These are phyloP conservation scores for Wickerhamomyces chambardii DNA, from an alignment of 805 yeast species.

Conservation along the genomic window DNA sequence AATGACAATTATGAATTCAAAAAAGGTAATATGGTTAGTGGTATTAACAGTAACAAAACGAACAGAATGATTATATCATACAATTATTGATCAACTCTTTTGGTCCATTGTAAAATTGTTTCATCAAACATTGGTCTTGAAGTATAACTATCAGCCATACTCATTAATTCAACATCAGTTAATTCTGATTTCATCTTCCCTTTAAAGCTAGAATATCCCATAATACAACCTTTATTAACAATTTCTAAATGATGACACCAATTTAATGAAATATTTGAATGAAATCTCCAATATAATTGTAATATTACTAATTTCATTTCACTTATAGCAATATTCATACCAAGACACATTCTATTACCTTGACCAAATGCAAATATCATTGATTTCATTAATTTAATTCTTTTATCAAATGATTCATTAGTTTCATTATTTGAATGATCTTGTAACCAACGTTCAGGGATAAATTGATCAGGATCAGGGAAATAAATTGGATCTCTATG, in stretches of 20 bases:
- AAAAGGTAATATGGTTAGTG: no score
- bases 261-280: conserved; percentile 26
- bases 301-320: conserved; percentile 56
- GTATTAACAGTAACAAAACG: no score
- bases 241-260: conserved; percentile 31
- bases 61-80: no score
- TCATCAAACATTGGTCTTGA: conserved; percentile 43
- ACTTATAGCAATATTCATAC: conserved; percentile 56
- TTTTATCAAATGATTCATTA: conserved; percentile 20
- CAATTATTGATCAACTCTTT: background rate
- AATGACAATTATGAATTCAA: no score
- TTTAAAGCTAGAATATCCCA: conserved; percentile 14
- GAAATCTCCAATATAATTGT: conserved; percentile 40
- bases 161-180: conserved; percentile 40
- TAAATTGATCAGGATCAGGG: conserved; percentile 34
- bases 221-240: conserved; percentile 10
- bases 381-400: conserved; percentile 37
- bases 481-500: conserved; percentile 45
- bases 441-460: conserved; percentile 58
- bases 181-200: conserved; percentile 4
- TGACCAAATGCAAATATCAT: conserved; percentile 64
- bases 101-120: conserved; percentile 31
- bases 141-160: conserved; percentile 48
- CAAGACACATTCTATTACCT: conserved; percentile 69
- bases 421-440: conserved; percentile 21